Evolutionary conservation across 306 rosid genomes (phyloP).

Genomic region (Cucumis cinereus): DNA sequence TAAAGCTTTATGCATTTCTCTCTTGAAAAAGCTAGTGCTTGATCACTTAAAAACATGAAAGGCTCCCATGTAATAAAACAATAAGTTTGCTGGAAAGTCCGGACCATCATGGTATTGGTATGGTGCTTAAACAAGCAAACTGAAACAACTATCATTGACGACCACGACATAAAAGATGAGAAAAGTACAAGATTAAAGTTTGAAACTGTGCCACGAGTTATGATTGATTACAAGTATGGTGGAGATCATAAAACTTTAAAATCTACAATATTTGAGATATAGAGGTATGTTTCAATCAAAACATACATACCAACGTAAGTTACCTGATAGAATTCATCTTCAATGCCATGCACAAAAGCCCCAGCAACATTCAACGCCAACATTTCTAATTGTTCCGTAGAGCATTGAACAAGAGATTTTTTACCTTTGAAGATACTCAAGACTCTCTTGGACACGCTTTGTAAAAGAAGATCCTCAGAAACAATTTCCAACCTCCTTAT

Average conservation of each 20-base stretch:
- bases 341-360: conserved; percentile 78
- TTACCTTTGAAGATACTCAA: conserved; percentile 25
- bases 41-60: background rate
- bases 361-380: conserved; percentile 57
- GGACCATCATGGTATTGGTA: background rate
- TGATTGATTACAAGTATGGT: background rate
- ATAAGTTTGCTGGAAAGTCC: background rate
- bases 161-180: background rate
- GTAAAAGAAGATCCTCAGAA: conserved; percentile 69
- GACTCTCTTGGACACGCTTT: conserved; percentile 71
- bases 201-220: background rate
- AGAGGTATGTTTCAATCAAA: background rate
- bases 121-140: background rate
- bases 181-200: background rate
- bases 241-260: background rate
- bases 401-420: conserved; percentile 24
- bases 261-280: background rate
- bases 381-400: conserved; percentile 31
- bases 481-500: conserved; percentile 44
- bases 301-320: background rate
- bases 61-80: background rate
- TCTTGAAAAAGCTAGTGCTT: background rate
- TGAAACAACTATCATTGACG: background rate
- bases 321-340: conserved; percentile 92
- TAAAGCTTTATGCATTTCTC: background rate